Evolutionary conservation across 2,329 filamentous ascomycete species (phyloP).

Genomic region (Xylariales sp.): DNA sequence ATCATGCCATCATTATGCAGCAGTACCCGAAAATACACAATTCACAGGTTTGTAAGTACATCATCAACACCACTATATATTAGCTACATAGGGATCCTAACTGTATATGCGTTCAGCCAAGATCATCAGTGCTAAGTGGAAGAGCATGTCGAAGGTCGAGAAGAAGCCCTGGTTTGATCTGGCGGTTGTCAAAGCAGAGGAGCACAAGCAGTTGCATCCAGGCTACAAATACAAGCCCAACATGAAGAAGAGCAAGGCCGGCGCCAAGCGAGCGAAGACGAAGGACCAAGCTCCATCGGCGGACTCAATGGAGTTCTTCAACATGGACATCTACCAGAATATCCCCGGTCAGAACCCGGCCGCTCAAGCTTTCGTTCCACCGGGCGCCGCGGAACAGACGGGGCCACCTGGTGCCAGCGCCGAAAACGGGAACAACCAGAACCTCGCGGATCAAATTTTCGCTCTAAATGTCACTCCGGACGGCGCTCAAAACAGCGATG

Average conservation of each 20-base stretch:
- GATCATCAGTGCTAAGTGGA: background rate
- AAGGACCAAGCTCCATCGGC: too few relatives aligned
- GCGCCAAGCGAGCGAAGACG: too few relatives aligned
- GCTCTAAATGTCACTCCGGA: too few relatives aligned
- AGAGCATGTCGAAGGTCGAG: background rate
- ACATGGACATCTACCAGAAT: too few relatives aligned
- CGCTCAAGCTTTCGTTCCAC: too few relatives aligned
- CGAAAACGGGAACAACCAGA: too few relatives aligned
- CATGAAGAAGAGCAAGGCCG: background rate
- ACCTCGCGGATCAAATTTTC: too few relatives aligned
- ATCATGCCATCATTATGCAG: background rate
- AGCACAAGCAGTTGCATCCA: background rate
- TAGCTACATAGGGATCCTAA: background rate
- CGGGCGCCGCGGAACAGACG: too few relatives aligned
- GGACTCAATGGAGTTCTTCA: too few relatives aligned
- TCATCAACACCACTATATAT: background rate
- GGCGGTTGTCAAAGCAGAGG: background rate
- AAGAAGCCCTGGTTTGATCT: background rate
- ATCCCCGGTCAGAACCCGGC: too few relatives aligned
- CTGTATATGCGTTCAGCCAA: background rate
- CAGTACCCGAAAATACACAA: background rate
- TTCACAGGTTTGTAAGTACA: background rate
- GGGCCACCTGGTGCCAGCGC: too few relatives aligned
- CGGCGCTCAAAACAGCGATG: too few relatives aligned
- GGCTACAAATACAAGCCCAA: background rate